Percentiles rank a stretch among this genome's conserved stretches.
Conservation (phyloP, 176 grass and related monocot genomes). For the Miscanthus lutarioriparius region DNA sequence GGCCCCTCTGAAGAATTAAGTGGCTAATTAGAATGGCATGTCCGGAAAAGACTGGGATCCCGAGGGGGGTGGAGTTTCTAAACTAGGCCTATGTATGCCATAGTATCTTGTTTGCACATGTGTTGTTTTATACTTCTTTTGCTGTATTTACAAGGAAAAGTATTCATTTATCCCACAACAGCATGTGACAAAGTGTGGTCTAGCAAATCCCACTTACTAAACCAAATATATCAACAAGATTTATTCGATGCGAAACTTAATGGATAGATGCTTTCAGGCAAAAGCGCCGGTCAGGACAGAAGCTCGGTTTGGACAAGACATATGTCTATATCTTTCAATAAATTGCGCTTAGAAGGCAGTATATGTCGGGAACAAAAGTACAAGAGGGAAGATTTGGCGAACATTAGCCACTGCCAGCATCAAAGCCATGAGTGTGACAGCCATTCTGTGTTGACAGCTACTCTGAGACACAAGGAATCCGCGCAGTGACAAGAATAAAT, state of each 20-base stretch:
- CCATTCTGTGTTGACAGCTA: conserved; percentile 2
- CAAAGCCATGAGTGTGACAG: background rate
- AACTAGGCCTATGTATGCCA: too few relatives aligned
- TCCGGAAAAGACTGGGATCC: too few relatives aligned
- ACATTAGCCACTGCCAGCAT: conserved; percentile 22
- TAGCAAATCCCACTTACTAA: too few relatives aligned
- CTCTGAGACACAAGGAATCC: background rate
- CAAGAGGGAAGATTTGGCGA: conserved; percentile 2
- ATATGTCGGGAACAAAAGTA: background rate
- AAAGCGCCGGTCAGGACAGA: background rate
- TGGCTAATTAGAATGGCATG: too few relatives aligned
- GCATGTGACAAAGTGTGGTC: background rate
- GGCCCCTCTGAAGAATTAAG: too few relatives aligned
- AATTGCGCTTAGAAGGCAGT: background rate
- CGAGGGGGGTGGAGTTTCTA: too few relatives aligned
- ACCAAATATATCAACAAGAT: background rate
- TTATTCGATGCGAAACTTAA: background rate
- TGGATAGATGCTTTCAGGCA: conserved; percentile 9
- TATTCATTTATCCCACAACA: too few relatives aligned
- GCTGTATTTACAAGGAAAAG: too few relatives aligned
- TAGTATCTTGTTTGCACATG: too few relatives aligned
- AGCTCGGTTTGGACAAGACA: conserved; percentile 31
- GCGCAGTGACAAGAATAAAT: background rate
- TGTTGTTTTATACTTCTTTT: too few relatives aligned
- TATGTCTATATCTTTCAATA: background rate